Evolutionary conservation across 2,329 filamentous ascomycete genomes (phyloP).

Genomic region (Penicillium thymicola): DNA sequence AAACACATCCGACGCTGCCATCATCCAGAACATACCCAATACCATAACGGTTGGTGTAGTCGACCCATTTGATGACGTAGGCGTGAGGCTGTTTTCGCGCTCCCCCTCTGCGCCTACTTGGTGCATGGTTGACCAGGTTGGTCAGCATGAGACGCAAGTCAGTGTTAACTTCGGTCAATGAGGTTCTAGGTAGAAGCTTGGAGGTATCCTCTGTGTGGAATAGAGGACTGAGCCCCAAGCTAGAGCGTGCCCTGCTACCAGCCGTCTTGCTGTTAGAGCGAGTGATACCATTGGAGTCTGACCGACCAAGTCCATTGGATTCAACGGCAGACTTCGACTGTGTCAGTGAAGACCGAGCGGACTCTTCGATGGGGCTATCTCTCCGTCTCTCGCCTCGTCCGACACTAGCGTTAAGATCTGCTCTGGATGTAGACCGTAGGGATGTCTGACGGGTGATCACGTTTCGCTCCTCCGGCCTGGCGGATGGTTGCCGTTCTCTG

Average conservation of each 20-base stretch:
- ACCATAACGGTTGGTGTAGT: conserved; percentile 52
- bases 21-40: conserved; percentile 52
- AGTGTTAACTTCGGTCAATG: conserved; percentile 38
- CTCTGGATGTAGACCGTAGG: conserved; percentile 15
- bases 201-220: conserved; percentile 39
- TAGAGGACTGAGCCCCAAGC: conserved; percentile 36
- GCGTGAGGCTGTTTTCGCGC: conserved; percentile 37
- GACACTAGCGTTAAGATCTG: conserved; percentile 9
- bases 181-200: conserved; percentile 39
- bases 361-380: conserved; percentile 12
- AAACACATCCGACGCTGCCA: conserved; percentile 50
- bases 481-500: conserved; percentile 24
- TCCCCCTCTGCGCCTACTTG: conserved; percentile 31
- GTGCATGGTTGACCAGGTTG: conserved; percentile 33
- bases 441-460: conserved; percentile 11
- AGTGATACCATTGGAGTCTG: conserved; percentile 16
- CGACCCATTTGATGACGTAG: conserved; percentile 53
- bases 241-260: conserved; percentile 32
- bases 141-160: conserved; percentile 40
- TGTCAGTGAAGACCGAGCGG: conserved; percentile 1
- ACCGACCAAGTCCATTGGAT: conserved; percentile 18
- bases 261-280: conserved; percentile 31
- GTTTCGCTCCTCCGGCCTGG: conserved; percentile 19
- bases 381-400: conserved; percentile 12
- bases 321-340: conserved; percentile 14